Percentiles rank a stretch among this genome's conserved stretches.
Conservation (phyloP, 139 green algal genomes). For the Picochlorum costavermella region DNA sequence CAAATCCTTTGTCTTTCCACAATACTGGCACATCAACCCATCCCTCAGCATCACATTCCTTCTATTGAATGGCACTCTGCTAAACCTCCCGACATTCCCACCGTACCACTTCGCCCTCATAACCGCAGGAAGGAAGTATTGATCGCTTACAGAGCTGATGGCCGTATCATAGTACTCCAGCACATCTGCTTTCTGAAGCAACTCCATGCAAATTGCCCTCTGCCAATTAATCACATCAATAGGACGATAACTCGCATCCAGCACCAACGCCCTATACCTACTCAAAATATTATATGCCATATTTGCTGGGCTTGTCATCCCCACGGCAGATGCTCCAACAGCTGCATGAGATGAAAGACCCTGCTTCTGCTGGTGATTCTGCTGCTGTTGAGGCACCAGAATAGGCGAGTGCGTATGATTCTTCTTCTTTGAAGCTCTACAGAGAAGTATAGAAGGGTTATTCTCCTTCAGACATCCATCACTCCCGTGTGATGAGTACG, state of each 20-base stretch:
- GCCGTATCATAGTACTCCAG: constrained; percentile 50
- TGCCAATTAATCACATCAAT: constrained; percentile 51
- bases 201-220: constrained; percentile 42
- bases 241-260: constrained; percentile 48
- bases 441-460: too few relatives aligned
- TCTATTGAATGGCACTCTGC: constrained; percentile 29
- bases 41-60: constrained; percentile 47
- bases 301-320: background rate
- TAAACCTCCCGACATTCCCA: background rate
- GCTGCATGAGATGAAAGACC: background rate
- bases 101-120: constrained; percentile 15
- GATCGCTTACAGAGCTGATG: background rate
- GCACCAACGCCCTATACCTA: constrained; percentile 39
- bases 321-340: background rate
- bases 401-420: background rate
- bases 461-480: too few relatives aligned
- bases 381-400: background rate
- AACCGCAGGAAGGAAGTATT: constrained; percentile 26
- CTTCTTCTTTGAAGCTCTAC: too few relatives aligned
- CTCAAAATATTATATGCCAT: background rate
- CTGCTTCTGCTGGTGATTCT: background rate
- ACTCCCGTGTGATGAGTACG: too few relatives aligned
- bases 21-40: constrained; percentile 41
- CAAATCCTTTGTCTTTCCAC: constrained; percentile 23
- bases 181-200: constrained; percentile 47